Percentiles rank a stretch among this genome's conserved stretches.
phyloP scores from a whole-genome alignment of 768 basidiomycete genomes.

The Grammothele lineata region DNA sequence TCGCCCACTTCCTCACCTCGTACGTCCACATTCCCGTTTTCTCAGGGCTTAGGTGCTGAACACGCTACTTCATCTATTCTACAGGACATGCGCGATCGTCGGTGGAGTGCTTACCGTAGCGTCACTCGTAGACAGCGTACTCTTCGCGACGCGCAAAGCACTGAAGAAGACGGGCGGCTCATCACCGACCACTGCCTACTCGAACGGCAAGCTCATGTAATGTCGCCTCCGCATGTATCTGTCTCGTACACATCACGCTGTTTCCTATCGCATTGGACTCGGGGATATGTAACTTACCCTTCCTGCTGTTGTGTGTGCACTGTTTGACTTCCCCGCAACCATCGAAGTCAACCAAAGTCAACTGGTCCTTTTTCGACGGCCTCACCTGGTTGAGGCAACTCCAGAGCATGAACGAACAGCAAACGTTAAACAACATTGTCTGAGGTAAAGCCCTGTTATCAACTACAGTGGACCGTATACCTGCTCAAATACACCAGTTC shows the following conservation, averaged over 20 bases:
- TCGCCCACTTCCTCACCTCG: constrained; percentile 98
- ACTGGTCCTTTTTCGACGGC: no score
- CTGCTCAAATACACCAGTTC: no score
- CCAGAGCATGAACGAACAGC: no score
- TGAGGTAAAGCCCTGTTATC: no score
- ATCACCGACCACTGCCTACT: constrained; percentile 13
- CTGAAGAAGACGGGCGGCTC: constrained; percentile 55
- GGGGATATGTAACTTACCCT: no score
- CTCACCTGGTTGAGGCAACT: no score
- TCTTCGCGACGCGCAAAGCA: constrained; percentile 77
- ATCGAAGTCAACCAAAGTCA: no score
- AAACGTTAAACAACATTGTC: no score
- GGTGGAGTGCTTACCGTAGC: constrained; percentile 97
- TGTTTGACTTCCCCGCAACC: no score
- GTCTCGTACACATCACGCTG: background rate
- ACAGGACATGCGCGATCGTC: constrained; percentile 93
- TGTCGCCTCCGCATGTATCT: constrained; percentile 1
- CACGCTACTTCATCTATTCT: background rate
- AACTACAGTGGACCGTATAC: no score
- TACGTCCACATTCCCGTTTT: constrained; percentile 37
- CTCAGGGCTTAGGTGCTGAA: background rate
- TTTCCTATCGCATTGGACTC: constrained; percentile 1
- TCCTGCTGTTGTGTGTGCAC: no score
- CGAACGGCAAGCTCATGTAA: constrained; percentile 28
- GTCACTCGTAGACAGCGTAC: constrained; percentile 77